phyloP scores from a whole-genome alignment of 208 protist species.

The Wallacemonas sp. region DNA sequence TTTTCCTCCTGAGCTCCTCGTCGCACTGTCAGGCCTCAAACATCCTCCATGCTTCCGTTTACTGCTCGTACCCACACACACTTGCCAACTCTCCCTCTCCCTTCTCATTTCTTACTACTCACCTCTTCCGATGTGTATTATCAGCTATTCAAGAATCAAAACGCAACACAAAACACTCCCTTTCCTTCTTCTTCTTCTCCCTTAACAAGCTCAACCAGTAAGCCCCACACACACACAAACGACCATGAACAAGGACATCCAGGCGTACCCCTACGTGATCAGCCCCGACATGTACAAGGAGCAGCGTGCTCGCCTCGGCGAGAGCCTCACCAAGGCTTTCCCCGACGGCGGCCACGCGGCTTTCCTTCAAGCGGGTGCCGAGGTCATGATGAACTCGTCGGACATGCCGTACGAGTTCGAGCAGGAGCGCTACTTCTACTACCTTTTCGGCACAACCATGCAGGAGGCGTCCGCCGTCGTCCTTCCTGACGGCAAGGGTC shows the following conservation, averaged over 20 bases:
- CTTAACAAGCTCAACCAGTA: too few species aligned
- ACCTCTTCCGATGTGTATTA: too few species aligned
- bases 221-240: too few species aligned
- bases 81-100: too few species aligned
- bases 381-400: constrained; percentile 89
- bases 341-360: constrained; percentile 62
- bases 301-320: constrained; percentile 76
- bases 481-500: constrained; percentile 51
- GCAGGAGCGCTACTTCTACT: constrained; percentile 96
- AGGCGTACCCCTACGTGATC: constrained; percentile 73
- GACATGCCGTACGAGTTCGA: constrained; percentile 89
- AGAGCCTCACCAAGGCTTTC: constrained; percentile 39
- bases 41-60: too few species aligned
- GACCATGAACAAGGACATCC: constrained; percentile 20
- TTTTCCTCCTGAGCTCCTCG: too few species aligned
- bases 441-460: constrained; percentile 89
- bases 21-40: too few species aligned
- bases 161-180: neutral
- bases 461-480: constrained; percentile 84
- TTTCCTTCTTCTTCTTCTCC: constrained; percentile 16
- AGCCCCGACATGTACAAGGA: constrained; percentile 83
- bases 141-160: too few species aligned
- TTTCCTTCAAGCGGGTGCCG: constrained; percentile 73
- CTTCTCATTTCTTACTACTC: too few species aligned
- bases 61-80: too few species aligned